A percentile compares a stretch with the other conserved stretches of the same genome.
Evolutionary conservation across 129 eudicot genomes (phyloP).

Genomic region (Flaveria linearis): DNA sequence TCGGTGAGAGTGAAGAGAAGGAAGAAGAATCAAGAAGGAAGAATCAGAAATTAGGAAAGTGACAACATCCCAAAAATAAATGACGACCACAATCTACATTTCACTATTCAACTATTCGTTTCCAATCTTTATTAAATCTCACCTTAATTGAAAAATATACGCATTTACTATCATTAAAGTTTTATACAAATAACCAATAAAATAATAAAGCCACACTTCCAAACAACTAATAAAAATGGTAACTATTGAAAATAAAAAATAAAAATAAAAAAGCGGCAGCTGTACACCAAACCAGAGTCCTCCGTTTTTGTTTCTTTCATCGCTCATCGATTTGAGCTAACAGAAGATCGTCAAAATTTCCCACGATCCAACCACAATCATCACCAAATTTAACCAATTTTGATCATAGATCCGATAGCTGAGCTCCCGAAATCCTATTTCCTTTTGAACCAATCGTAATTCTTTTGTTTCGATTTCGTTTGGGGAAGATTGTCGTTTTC

Average conservation of each 20-base stretch:
- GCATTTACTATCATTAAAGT: conserved; percentile 6
- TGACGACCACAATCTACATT: too few species aligned
- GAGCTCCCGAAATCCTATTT: conserved; percentile 22
- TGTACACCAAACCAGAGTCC: conserved; percentile 69
- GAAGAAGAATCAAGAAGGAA: too few species aligned
- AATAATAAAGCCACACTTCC: conserved; percentile 16
- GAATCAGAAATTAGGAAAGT: too few species aligned
- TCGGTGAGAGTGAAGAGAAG: too few species aligned
- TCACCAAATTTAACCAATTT: conserved; percentile 33
- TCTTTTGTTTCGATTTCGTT: conserved; percentile 23
- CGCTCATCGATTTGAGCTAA: conserved; percentile 69
- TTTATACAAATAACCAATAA: not conserved
- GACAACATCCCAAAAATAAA: too few species aligned
- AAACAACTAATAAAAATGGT: conserved; percentile 25
- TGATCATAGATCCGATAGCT: conserved; percentile 44
- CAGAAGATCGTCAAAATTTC: conserved; percentile 44
- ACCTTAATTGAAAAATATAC: conserved; percentile 9
- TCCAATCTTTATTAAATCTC: too few species aligned
- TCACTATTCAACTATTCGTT: too few species aligned
- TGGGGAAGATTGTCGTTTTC: conserved; percentile 39
- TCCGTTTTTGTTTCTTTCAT: conserved; percentile 45
- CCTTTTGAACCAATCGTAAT: conserved; percentile 1
- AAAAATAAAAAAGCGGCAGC: conserved; percentile 76
- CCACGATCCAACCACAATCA: conserved; percentile 47
- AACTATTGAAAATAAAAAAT: conserved; percentile 10